Evolutionary conservation across 2,329 filamentous ascomycete species (phyloP).

Genomic region (Chaetomiaceae sp.): DNA sequence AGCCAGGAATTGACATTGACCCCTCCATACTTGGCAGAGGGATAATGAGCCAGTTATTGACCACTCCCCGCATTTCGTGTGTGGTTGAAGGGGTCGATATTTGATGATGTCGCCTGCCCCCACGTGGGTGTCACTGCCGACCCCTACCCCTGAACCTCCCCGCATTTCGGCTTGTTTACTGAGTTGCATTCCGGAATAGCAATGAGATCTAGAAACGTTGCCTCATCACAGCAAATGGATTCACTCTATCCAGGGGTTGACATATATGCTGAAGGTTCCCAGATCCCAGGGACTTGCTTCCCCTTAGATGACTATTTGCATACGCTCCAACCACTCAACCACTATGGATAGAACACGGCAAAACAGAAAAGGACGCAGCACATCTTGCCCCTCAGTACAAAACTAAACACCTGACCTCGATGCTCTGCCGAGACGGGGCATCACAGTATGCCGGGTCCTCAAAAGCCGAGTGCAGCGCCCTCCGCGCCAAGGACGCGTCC

Average conservation of each 20-base stretch:
- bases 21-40: not conserved
- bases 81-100: not conserved
- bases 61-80: constrained; percentile 4
- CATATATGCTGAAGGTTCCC: too few relatives aligned
- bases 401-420: constrained; percentile 50
- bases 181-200: too few relatives aligned
- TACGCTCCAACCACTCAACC: not conserved
- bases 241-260: too few relatives aligned
- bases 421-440: constrained; percentile 45
- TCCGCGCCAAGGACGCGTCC: constrained; percentile 45
- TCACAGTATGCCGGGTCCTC: constrained; percentile 39
- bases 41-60: not conserved
- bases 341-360: too few relatives aligned
- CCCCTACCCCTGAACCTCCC: not conserved
- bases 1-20: too few relatives aligned
- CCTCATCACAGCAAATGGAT: too few relatives aligned
- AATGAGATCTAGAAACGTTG: too few relatives aligned
- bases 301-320: too few relatives aligned
- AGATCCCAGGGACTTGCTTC: too few relatives aligned
- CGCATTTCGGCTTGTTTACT: not conserved
- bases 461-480: constrained; percentile 52
- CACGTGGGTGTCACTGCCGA: too few relatives aligned
- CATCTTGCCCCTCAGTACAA: constrained; percentile 35
- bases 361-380: not conserved
- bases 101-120: constrained; percentile 4